Conservation (phyloP, 306 rosid genomes). For the Acacia melanoxylon region DNA sequence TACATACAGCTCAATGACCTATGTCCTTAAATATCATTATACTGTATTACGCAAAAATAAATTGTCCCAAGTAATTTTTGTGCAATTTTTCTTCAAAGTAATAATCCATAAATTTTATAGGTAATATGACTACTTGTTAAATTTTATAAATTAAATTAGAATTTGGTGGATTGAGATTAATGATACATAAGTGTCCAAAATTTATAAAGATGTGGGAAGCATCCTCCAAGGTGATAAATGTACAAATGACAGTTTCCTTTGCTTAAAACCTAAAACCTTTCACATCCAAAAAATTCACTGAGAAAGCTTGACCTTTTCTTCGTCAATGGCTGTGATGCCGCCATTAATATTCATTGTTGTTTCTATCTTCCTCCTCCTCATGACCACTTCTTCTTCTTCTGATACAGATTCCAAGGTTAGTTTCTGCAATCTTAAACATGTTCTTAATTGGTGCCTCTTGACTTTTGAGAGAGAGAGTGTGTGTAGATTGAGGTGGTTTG, state of each 20-base stretch:
- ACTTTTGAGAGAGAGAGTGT: too few relatives aligned
- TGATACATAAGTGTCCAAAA: background rate
- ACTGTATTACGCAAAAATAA: too few relatives aligned
- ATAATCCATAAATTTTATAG: too few relatives aligned
- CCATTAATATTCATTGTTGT: conserved; percentile 17
- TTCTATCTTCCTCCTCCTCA: conserved; percentile 13
- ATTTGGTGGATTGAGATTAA: background rate
- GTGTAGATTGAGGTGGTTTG: background rate
- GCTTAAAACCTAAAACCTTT: background rate
- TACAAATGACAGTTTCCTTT: background rate
- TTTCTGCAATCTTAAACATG: background rate
- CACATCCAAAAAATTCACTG: background rate
- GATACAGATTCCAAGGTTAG: conserved; percentile 27
- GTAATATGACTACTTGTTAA: background rate
- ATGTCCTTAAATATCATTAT: too few relatives aligned
- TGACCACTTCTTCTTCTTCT: conserved; percentile 21
- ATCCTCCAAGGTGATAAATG: background rate
- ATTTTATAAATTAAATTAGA: background rate
- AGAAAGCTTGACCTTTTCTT: background rate
- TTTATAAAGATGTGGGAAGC: background rate
- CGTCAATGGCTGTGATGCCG: conserved; percentile 27
- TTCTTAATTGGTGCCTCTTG: background rate
- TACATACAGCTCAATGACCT: too few relatives aligned
- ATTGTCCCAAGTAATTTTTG: too few relatives aligned
- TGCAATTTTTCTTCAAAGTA: too few relatives aligned